Conservation (phyloP, 2,329 filamentous ascomycete species). For the Coniosporium tulheliwenetii region DNA sequence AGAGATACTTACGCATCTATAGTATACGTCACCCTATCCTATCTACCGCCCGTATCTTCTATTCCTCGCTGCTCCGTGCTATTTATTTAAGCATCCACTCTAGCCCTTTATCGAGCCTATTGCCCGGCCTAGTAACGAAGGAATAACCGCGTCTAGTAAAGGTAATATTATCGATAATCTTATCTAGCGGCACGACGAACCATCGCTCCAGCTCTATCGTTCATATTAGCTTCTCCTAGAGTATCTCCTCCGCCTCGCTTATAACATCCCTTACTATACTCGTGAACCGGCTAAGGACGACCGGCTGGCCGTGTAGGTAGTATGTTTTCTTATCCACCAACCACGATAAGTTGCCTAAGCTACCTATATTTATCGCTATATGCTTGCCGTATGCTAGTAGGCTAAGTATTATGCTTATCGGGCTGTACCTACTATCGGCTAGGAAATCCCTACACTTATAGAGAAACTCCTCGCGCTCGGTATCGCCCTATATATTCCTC, state of each 20-base stretch:
- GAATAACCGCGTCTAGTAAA: too few relatives aligned
- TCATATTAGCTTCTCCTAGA: constrained; percentile 8
- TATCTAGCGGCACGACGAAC: constrained; percentile 6
- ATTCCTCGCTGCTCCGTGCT: too few relatives aligned
- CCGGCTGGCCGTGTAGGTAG: constrained; percentile 5
- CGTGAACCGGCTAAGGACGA: constrained; percentile 7
- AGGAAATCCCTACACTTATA: too few relatives aligned
- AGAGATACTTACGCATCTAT: too few relatives aligned
- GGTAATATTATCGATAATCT: constrained; percentile 7
- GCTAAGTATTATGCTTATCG: too few relatives aligned
- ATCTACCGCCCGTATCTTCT: too few relatives aligned
- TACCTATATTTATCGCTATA: constrained; percentile 6
- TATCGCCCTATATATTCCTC: constrained; percentile 4
- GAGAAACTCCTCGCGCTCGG: constrained; percentile 7
- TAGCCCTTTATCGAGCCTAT: too few relatives aligned
- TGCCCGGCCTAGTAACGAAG: too few relatives aligned
- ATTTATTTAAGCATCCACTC: too few relatives aligned
- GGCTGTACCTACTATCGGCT: too few relatives aligned
- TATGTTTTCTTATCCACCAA: constrained; percentile 6
- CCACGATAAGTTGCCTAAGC: constrained; percentile 8
- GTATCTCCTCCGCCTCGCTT: constrained; percentile 5
- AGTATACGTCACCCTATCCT: too few relatives aligned
- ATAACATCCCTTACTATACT: constrained; percentile 6
- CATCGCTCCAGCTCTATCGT: constrained; percentile 3
- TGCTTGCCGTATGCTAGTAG: too few relatives aligned